phyloP scores from a whole-genome alignment of 2,329 filamentous ascomycete species.

The Ceratocystis destructans region DNA sequence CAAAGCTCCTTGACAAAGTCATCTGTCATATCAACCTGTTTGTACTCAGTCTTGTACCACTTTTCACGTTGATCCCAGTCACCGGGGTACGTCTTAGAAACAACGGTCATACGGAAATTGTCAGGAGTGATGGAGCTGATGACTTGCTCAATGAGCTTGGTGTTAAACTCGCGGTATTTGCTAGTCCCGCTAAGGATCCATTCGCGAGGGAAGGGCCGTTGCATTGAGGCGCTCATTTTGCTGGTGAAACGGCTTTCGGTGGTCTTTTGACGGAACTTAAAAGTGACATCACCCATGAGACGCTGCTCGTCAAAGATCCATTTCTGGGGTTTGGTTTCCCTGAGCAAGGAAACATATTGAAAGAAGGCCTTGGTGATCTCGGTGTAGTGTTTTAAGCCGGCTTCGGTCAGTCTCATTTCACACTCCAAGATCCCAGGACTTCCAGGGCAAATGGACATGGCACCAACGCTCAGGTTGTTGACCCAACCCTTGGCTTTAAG shows the following conservation, averaged over 20 bases:
- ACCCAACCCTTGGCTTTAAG: conserved; percentile 85
- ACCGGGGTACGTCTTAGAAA: conserved; percentile 72
- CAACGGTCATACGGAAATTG: conserved; percentile 73
- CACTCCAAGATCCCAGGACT: conserved; percentile 65
- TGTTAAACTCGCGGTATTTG: conserved; percentile 66
- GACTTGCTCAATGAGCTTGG: conserved; percentile 58
- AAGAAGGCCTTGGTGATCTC: conserved; percentile 76
- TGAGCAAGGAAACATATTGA: conserved; percentile 79
- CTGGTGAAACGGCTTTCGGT: conserved; percentile 83
- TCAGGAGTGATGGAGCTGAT: conserved; percentile 66
- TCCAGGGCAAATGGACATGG: conserved; percentile 63
- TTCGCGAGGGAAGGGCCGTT: conserved; percentile 73
- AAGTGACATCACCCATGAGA: conserved; percentile 79
- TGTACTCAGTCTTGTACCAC: conserved; percentile 97
- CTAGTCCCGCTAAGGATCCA: conserved; percentile 72
- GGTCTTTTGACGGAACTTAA: conserved; percentile 88
- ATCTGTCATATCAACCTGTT: conserved; percentile 60
- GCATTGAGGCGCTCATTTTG: conserved; percentile 74
- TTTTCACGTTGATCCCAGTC: conserved; percentile 80
- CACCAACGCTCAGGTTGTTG: conserved; percentile 66
- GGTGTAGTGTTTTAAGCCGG: conserved; percentile 68
- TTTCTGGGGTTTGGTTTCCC: conserved; percentile 64
- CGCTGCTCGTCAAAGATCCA: conserved; percentile 95
- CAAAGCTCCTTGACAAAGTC: conserved; percentile 61
- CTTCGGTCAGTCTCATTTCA: conserved; percentile 66